phyloP scores from a whole-genome alignment of 2,329 filamentous ascomycete species.

The Aureobasidium melanogenum region DNA sequence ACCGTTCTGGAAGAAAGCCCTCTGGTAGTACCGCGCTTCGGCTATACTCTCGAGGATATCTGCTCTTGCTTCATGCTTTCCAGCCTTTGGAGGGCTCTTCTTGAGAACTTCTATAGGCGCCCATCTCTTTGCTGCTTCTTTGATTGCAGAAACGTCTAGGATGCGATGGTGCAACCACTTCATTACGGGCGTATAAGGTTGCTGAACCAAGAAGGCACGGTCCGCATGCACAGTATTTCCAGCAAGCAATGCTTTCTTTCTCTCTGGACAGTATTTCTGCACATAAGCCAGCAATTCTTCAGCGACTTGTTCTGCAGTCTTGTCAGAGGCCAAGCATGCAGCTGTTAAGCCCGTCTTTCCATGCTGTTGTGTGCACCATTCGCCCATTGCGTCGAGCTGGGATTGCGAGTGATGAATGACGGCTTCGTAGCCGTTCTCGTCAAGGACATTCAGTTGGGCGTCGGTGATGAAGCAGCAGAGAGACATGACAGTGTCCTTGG shows the following conservation, averaged over 20 bases:
- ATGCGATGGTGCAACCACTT: slow-evolving; percentile 82
- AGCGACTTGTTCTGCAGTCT: slow-evolving; percentile 64
- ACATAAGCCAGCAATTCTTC: slow-evolving; percentile 69
- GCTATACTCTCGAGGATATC: slow-evolving; percentile 94
- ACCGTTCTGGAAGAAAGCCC: slow-evolving; percentile 51
- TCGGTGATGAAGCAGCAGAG: slow-evolving; percentile 90
- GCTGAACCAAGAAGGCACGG: slow-evolving; percentile 64
- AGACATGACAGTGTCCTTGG: slow-evolving; percentile 77
- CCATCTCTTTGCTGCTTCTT: slow-evolving; percentile 85
- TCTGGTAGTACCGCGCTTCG: slow-evolving; percentile 77
- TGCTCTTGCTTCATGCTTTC: slow-evolving; percentile 70
- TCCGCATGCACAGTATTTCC: slow-evolving; percentile 94
- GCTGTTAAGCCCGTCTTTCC: slow-evolving; percentile 70
- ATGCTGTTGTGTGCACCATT: slow-evolving; percentile 82
- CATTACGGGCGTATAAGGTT: slow-evolving; percentile 64
- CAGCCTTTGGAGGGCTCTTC: slow-evolving; percentile 62
- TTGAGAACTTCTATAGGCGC: slow-evolving; percentile 51
- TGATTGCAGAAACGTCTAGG: slow-evolving; percentile 83
- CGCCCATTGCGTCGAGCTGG: slow-evolving; percentile 69
- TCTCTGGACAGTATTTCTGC: slow-evolving; percentile 57
- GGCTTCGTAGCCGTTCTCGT: slow-evolving; percentile 68
- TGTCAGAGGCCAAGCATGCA: slow-evolving; percentile 63
- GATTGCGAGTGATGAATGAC: slow-evolving; percentile 65
- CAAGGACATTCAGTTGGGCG: slow-evolving; percentile 64
- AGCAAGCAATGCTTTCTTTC: slow-evolving; percentile 63